These are phyloP conservation scores for Trichoderma polysporum DNA, from an alignment of 2,329 filamentous ascomycete genomes.

Conservation along the genomic window DNA sequence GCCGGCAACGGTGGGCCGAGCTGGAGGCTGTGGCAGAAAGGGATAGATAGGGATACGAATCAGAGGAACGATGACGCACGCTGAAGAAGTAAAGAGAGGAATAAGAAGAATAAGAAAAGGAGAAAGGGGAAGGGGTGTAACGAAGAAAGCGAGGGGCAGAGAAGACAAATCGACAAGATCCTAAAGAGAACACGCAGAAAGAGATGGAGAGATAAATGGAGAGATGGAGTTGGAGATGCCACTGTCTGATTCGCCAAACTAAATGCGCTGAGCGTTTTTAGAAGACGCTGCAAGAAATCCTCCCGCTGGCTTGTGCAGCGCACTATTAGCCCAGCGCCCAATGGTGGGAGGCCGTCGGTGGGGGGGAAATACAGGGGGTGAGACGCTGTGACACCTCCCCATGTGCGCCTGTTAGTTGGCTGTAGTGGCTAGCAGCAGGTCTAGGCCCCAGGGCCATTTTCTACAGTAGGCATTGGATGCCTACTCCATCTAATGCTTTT, in stretches of 20 bases:
- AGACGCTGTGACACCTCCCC: slow-evolving; percentile 6
- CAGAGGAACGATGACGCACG: no score
- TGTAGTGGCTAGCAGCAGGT: background rate
- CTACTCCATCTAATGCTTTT: no score
- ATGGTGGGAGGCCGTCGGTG: slow-evolving; percentile 16
- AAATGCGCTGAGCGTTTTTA: background rate
- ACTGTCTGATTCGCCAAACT: background rate
- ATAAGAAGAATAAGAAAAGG: background rate
- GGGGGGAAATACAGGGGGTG: background rate
- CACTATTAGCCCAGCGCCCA: background rate
- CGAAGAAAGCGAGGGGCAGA: background rate
- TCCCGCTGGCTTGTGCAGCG: slow-evolving; percentile 2
- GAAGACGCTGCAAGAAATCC: background rate
- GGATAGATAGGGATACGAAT: background rate
- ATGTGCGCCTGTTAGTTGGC: background rate
- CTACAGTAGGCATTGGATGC: no score
- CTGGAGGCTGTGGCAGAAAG: slow-evolving; percentile 14
- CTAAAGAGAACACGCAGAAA: background rate
- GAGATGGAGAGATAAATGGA: background rate
- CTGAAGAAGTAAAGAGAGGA: background rate
- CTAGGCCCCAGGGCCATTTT: background rate
- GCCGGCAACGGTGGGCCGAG: slow-evolving; percentile 11
- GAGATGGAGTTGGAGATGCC: background rate
- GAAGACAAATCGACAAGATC: background rate
- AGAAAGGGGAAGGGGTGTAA: background rate